Evolutionary conservation across 2,329 filamentous ascomycete genomes (phyloP), one percentile per base, ranked within the genome.

Genomic region (Diaporthe vaccinii): DNA sequence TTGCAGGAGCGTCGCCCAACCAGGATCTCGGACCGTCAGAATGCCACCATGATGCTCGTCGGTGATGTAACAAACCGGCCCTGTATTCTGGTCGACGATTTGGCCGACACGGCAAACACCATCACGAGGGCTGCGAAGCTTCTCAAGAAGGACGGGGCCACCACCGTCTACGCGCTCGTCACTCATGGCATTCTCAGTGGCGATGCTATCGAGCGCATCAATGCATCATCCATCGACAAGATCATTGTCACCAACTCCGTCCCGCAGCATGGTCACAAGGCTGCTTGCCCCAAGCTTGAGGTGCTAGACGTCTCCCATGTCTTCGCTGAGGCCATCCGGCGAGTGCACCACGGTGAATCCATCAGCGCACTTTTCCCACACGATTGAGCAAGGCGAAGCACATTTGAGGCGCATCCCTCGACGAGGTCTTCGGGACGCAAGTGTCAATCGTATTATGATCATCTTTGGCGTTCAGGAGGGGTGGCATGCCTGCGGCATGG

Each of bases 261-360:
- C 22, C 95, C 96, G 61, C 97, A 98, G 84, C 87, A 92, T 46
- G 94, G 98, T 79, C 94, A 98, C 85, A 88, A 91, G 82, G 89
- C 87, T 78, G 84, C 92, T 69, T 98, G 96, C 82, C 91, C 94
- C 53, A 98, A 98, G 87, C 87, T 99, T 70, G 95, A 98, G 83
- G 94, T 98, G 68, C 87, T 99, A 77, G 96, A 98, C 82, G 92
- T 98, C 76, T 95, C 95, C 72, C 93, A 94, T 79, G 93, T 98
- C 75, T 98, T 98, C 83, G 96, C 95, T 76, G 96, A 98, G 89
- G 95, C 97, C 69, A 98, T 98, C 80, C 94, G 97, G 78, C 92
- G 97, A 77, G 96, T 98, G 75, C 97, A 99, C 85, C 96, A 98
- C 84, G 97, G 97, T 81, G 97, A 99, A 87, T 98, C 95, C 81